phyloP scores from a whole-genome alignment of 352 stramenopile species.

The Hyaloperonospora brassicae region DNA sequence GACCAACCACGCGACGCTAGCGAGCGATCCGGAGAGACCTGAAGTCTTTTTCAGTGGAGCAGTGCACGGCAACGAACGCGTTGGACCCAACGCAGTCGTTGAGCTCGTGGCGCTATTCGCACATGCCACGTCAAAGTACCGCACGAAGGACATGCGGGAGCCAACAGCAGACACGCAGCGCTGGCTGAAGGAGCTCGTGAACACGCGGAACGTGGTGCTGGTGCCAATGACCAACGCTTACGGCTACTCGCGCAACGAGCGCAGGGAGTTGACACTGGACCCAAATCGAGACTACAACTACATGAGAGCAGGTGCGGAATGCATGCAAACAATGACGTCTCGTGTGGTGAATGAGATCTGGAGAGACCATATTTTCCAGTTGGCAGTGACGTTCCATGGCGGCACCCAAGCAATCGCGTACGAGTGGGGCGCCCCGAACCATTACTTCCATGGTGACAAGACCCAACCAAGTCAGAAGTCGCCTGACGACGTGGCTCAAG shows the following conservation, averaged over 20 bases:
- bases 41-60: slow-evolving; percentile 95
- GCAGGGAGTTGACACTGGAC: slow-evolving; percentile 87
- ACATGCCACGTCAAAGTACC: slow-evolving; percentile 43
- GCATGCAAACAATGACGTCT: slow-evolving; percentile 94
- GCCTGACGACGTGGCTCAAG: slow-evolving; percentile 69
- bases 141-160: slow-evolving; percentile 14
- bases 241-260: slow-evolving; percentile 81
- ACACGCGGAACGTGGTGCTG: slow-evolving; percentile 74
- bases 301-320: slow-evolving; percentile 74
- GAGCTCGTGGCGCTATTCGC: slow-evolving; percentile 86
- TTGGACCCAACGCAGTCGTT: slow-evolving; percentile 87
- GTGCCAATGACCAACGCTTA: slow-evolving; percentile 92
- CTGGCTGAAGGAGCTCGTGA: slow-evolving; percentile 77
- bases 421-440: slow-evolving; percentile 93
- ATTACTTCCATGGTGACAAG: slow-evolving; percentile 15
- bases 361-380: slow-evolving; percentile 94
- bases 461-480: slow-evolving; percentile 58
- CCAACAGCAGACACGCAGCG: slow-evolving; percentile 43
- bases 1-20: slow-evolving; percentile 81
- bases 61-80: slow-evolving; percentile 94
- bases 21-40: slow-evolving; percentile 59
- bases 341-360: slow-evolving; percentile 96
- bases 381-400: slow-evolving; percentile 96
- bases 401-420: slow-evolving; percentile 96
- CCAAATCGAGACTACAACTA: slow-evolving; percentile 99